Conservation (phyloP, 2,329 filamentous ascomycete species). For the Pleomassaria siparia region DNA sequence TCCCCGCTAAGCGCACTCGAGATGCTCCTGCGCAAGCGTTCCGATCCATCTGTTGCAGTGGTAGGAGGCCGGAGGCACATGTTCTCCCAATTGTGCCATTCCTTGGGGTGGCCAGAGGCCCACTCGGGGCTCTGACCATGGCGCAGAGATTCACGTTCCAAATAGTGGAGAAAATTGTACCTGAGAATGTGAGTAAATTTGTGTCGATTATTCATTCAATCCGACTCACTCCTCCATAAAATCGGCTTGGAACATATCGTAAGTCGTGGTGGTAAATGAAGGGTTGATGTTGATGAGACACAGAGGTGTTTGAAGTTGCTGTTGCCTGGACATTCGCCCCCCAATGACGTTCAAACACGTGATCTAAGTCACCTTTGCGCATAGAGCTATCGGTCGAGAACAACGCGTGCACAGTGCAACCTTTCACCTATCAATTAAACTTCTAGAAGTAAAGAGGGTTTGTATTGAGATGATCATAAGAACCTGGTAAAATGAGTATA, state of each 20-base stretch:
- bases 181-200: background rate
- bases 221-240: constrained; percentile 2
- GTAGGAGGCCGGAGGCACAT: background rate
- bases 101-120: constrained; percentile 9
- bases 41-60: background rate
- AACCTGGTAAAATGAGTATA: too few relatives aligned
- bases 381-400: too few relatives aligned
- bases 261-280: constrained; percentile 1
- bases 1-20: constrained; percentile 22
- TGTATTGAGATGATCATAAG: too few relatives aligned
- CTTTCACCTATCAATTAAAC: too few relatives aligned
- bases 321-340: constrained; percentile 3
- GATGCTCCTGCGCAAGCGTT: constrained; percentile 7
- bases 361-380: background rate
- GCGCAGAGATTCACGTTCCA: constrained; percentile 11
- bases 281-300: background rate
- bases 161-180: background rate
- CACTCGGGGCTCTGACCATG: constrained; percentile 6
- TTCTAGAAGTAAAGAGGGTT: too few relatives aligned
- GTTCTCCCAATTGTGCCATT: constrained; percentile 12
- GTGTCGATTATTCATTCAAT: too few relatives aligned
- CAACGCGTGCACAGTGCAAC: too few relatives aligned
- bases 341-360: background rate
- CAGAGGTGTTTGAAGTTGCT: background rate
- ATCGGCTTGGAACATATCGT: background rate